Evolutionary conservation across 768 basidiomycete genomes (phyloP), one percentile per base, ranked within the genome.

Genomic region (Tulasnella sp.): DNA sequence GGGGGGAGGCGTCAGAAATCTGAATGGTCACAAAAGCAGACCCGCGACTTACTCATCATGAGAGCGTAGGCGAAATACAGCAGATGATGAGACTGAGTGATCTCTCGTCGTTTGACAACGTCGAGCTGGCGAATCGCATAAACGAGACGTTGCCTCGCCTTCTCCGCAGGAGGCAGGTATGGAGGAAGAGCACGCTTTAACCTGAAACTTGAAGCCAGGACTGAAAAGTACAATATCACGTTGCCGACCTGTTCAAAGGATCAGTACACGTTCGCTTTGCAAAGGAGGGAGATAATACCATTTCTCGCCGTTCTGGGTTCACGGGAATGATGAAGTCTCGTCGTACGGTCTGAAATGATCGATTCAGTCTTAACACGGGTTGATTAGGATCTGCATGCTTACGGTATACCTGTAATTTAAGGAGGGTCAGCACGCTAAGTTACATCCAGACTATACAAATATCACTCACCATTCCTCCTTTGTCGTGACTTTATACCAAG

Each of bases 171-270:
- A 2, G 97, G 97, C 0, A 99, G 88, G 82, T 96, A 98, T 0
- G 97, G 95, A 0, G 97, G 96, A n/a, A 99, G 85, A 1, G 97
- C 97, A 6, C 94, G 90, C 81, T 97, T 97, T 54, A 94, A 85
- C 22, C 89, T 86, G 82, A 96, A 93, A 0, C 91, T 91, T 1
- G 92, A 88, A 3, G 93, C 89, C 38, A 96, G 85, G 0, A 88
- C 89, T 0, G 93, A 92, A 81, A 95, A 92, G 82, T 91, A 94
- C 12, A 99, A 87, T 76, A 99, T 92, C 78, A 98, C 92, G 82
- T 94, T 97, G 45, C 96, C 96, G 68, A 90, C 94, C 93, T 81
- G 68, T 17, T 14, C 8, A 1, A 3, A 38, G n/a, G 31, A n/a
- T 29, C 67, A 39, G 8, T 52, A 0, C 0, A 4, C 4, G 7